A percentile compares a stretch with the other conserved stretches of the same genome.
These are phyloP conservation scores for maize (Zea mays) DNA, from an alignment of 176 grass and related monocot genomes.

Conservation along the genomic window DNA sequence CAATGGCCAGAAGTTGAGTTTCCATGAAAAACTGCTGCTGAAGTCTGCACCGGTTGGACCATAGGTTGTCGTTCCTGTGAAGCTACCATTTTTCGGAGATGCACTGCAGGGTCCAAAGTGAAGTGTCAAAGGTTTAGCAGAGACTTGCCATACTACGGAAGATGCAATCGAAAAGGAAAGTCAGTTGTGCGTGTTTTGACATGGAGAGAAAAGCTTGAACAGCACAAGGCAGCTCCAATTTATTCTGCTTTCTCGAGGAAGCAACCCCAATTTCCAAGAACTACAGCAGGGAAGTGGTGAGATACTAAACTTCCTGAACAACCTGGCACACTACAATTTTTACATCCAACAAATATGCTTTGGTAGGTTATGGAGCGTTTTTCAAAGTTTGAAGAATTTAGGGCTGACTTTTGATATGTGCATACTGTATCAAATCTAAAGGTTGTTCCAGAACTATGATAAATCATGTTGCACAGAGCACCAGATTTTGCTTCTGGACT, in stretches of 20 bases:
- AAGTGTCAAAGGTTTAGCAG: background rate
- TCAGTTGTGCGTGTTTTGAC: background rate
- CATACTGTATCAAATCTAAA: background rate
- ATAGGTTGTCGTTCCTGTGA: slow-evolving; percentile 50
- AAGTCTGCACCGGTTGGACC: slow-evolving; percentile 27
- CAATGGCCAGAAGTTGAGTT: slow-evolving; percentile 10
- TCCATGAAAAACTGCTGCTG: slow-evolving; percentile 34
- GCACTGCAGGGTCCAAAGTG: slow-evolving; percentile 34
- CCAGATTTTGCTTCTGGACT: background rate
- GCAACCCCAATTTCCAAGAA: background rate
- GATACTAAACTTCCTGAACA: background rate
- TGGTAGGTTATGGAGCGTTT: background rate
- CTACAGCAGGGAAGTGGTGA: background rate
- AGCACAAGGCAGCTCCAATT: background rate
- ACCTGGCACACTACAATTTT: background rate
- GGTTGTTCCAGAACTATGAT: background rate
- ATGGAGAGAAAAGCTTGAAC: background rate
- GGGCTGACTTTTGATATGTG: background rate
- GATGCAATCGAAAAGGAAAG: background rate
- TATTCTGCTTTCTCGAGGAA: slow-evolving; percentile 10
- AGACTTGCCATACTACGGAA: background rate
- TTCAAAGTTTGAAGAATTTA: background rate
- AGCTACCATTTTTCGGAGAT: slow-evolving; percentile 57
- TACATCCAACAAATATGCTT: background rate
- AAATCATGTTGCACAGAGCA: background rate